These are phyloP conservation scores for Rubia yunnanensis DNA, from an alignment of 257 asterid genomes.

Conservation along the genomic window DNA sequence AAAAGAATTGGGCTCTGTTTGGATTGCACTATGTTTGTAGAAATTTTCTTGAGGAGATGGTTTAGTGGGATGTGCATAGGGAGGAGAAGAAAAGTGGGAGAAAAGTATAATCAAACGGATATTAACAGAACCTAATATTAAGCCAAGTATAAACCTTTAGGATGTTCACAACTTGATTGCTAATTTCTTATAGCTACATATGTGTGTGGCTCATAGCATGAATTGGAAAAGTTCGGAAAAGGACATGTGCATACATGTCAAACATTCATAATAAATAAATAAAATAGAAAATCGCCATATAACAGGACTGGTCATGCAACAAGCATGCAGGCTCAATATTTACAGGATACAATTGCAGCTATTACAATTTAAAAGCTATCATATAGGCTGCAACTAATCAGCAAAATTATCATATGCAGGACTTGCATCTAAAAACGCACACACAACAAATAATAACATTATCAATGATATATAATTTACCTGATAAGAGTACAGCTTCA, in stretches of 20 bases:
- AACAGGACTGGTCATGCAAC: neutral
- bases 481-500: constrained; percentile 88
- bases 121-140: neutral
- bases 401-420: neutral
- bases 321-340: neutral
- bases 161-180: neutral
- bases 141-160: neutral
- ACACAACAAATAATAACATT: constrained; percentile 1
- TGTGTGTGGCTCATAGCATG: neutral
- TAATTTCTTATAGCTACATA: neutral
- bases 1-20: neutral
- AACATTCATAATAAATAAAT: neutral
- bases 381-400: neutral
- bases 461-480: constrained; percentile 25
- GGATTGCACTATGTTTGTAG: too few relatives aligned
- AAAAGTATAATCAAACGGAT: neutral
- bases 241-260: neutral
- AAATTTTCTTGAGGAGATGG: neutral
- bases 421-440: neutral
- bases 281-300: neutral
- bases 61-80: neutral
- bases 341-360: neutral
- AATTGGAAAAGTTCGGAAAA: neutral
- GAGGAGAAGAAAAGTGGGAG: neutral
- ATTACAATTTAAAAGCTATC: neutral